Evolutionary conservation across 2,329 filamentous ascomycete genomes (phyloP).

Genomic region (Camptophora hylomeconis): DNA sequence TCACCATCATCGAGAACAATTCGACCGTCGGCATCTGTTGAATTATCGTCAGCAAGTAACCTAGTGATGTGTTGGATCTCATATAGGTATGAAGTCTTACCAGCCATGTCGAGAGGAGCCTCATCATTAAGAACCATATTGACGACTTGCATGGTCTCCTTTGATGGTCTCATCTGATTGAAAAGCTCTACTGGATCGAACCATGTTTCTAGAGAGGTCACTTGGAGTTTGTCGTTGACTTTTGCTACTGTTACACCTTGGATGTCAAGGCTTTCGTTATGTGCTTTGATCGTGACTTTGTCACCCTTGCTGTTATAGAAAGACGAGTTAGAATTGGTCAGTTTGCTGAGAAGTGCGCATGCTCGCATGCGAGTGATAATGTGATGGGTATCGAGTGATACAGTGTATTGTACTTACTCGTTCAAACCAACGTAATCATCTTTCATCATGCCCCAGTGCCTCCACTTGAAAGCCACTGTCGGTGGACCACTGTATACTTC

Average conservation of each 20-base stretch:
- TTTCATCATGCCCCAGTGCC: slow-evolving; percentile 56
- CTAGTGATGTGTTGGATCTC: too few species aligned
- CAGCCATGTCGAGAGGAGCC: too few species aligned
- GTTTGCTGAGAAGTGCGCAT: too few species aligned
- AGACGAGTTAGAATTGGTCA: too few species aligned
- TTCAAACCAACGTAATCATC: slow-evolving; percentile 54
- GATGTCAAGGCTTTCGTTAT: slow-evolving; percentile 49
- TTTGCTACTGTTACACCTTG: slow-evolving; percentile 49
- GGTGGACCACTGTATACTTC: slow-evolving; percentile 56
- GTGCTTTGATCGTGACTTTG: slow-evolving; percentile 48
- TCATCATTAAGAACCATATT: too few species aligned
- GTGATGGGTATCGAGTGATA: background rate
- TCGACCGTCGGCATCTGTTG: too few species aligned
- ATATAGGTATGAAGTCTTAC: too few species aligned
- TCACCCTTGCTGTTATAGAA: slow-evolving; percentile 45
- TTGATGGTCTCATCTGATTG: slow-evolving; percentile 45
- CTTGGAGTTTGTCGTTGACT: slow-evolving; percentile 46
- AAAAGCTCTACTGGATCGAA: slow-evolving; percentile 57
- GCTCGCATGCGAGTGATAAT: too few species aligned
- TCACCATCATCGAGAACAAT: too few species aligned
- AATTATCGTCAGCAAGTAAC: too few species aligned
- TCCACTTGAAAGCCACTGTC: slow-evolving; percentile 49
- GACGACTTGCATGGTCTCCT: slow-evolving; percentile 37
- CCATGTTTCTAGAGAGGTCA: slow-evolving; percentile 49
- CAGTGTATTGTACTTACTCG: slow-evolving; percentile 31